Base-by-base conservation (phyloP, 495 filamentous ascomycete species). In the Penicillium robsamsonii region DNA sequence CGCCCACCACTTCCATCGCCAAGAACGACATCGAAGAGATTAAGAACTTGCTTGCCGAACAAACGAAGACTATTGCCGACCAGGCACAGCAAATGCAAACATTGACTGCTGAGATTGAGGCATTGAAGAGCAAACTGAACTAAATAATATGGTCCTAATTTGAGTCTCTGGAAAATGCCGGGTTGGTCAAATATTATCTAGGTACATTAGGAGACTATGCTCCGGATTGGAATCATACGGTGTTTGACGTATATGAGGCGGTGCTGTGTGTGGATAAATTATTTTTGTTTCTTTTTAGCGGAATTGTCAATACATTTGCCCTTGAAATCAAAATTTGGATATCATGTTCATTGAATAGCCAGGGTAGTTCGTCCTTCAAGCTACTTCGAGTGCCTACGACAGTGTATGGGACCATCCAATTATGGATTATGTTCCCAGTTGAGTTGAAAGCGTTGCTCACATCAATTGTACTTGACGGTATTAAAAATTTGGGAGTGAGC, bases 11-110 rank as follows among this genome's bases (percentile, higher is more conserved):
- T 43, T 53, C 66, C 17, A 64, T 77, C 20, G 60, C 69, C 27
- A 66, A 67, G 40, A 54, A 46, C 31, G 75, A 79, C 33, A 76
- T 79, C 37, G 67, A 70, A n/a, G 69, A 70, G 38, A 75, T 79
- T 53, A 79, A 77, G 48, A 64, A 70, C 22, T 56, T 79, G 54
- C 72, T 79, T 37, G 69, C 75, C 1, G 70, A 74, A 50, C 76
- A 78, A 57, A 77, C 74, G 40, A 76, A 72, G 66, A 71, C 69
- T 3, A 77, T 79, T 45, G 73, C 75, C 15, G 47, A 66, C 8
- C 76, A 79, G 62, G 72, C 74, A 5, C 64, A 73, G 50, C 74
- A 78, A 53, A 68, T 79, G 64, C 69, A 77, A 57, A 71, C 57
- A 15, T 62, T 79, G 51, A 73, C 75, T 4, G 68, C 73, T 10